Conservation (phyloP, 1,284 basidiomycete genomes). For the Puccinia novopanici region DNA sequence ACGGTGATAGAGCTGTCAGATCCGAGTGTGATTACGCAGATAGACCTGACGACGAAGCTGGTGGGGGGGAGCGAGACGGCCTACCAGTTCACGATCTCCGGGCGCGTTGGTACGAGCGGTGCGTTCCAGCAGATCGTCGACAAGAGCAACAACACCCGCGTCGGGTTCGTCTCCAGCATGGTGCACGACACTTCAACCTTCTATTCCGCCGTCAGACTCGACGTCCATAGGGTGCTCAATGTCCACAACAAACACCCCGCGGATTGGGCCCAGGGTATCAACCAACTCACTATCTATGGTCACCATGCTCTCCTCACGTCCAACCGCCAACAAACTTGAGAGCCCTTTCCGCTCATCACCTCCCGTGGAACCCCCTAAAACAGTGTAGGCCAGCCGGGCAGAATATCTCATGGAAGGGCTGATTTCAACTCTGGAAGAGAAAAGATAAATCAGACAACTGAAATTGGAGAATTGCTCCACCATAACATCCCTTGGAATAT, state of each 20-base stretch:
- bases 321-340: no score
- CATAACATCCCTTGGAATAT: no score
- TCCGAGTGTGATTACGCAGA: neutral
- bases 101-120: neutral
- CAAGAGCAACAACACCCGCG: conserved; percentile 14
- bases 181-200: neutral
- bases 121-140: conserved; percentile 16
- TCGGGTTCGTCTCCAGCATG: conserved; percentile 27
- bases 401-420: no score
- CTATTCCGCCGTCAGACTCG: neutral
- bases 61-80: conserved; percentile 29
- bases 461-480: no score
- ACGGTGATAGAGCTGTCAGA: neutral
- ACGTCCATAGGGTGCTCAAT: conserved; percentile 1
- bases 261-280: conserved; percentile 18
- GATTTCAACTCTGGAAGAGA: no score
- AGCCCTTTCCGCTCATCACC: no score
- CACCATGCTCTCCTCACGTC: neutral
- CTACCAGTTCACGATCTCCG: conserved; percentile 35
- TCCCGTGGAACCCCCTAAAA: no score
- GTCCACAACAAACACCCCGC: conserved; percentile 19
- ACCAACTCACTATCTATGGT: conserved; percentile 17
- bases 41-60: conserved; percentile 32
- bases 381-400: no score
- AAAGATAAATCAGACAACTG: no score